Percentiles rank a stretch among this genome's conserved stretches.
These are phyloP conservation scores for Leersia perrieri DNA, from an alignment of 176 grass and related monocot species.

Conservation along the genomic window DNA sequence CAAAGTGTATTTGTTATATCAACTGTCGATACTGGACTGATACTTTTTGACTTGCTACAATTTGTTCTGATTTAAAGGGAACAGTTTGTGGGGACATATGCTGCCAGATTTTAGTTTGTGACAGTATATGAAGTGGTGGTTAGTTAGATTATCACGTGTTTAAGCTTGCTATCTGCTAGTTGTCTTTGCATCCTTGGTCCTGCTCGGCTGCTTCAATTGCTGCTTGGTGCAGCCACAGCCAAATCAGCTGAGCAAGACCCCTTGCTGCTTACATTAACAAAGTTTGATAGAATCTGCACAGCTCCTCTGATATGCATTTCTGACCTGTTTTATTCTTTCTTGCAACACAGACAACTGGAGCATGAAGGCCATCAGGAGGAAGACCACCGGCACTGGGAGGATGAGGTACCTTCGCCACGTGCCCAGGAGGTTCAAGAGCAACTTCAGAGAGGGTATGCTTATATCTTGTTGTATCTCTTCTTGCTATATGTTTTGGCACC, in stretches of 20 bases:
- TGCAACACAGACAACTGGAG: conserved; percentile 79
- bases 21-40: neutral
- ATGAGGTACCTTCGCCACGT: conserved; percentile 89
- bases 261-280: neutral
- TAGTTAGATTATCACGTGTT: neutral
- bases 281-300: neutral
- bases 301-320: neutral
- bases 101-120: neutral
- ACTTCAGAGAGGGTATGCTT: conserved; percentile 80
- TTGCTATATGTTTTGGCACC: neutral
- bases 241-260: too few relatives aligned
- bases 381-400: conserved; percentile 79
- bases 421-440: conserved; percentile 80
- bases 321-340: neutral
- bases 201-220: too few relatives aligned
- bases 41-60: neutral
- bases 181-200: too few relatives aligned
- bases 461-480: neutral
- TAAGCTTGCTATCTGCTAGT: too few relatives aligned
- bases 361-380: conserved; percentile 83
- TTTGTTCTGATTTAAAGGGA: neutral
- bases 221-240: too few relatives aligned
- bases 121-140: neutral
- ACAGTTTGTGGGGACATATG: neutral
- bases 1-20: neutral